These are phyloP conservation scores for Multifurca ochricompacta DNA, from an alignment of 768 basidiomycete species.

Conservation along the genomic window DNA sequence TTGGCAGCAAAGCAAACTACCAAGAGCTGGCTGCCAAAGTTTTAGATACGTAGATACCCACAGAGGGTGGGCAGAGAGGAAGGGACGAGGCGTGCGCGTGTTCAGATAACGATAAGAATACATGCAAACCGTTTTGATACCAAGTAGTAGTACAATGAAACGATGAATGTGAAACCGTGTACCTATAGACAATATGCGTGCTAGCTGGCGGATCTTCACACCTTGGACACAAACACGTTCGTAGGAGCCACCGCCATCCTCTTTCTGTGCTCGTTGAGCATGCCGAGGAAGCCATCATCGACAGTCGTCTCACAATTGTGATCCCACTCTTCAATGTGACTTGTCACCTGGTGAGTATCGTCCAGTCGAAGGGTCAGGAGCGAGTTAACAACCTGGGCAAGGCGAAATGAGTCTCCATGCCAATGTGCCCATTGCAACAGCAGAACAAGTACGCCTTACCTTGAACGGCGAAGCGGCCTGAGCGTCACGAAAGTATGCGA, in stretches of 20 bases:
- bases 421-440: background rate
- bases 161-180: background rate
- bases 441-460: conserved; percentile 19
- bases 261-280: conserved; percentile 39
- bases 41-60: conserved; percentile 16
- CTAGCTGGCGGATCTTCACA: conserved; percentile 8
- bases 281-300: conserved; percentile 38
- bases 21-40: conserved; percentile 61
- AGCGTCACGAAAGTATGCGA: conserved; percentile 36
- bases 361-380: conserved; percentile 36
- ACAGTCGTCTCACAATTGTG: conserved; percentile 31
- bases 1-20: conserved; percentile 55
- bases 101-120: conserved; percentile 1
- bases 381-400: conserved; percentile 34
- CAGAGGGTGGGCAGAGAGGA: background rate
- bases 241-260: conserved; percentile 34
- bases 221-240: conserved; percentile 29
- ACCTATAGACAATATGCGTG: conserved; percentile 6
- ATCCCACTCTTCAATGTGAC: conserved; percentile 40
- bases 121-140: background rate
- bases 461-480: conserved; percentile 36
- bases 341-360: conserved; percentile 30
- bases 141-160: background rate
- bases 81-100: background rate
- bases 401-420: background rate